These are phyloP conservation scores for Panellus pusillus DNA, from an alignment of 768 basidiomycete species.

Conservation along the genomic window DNA sequence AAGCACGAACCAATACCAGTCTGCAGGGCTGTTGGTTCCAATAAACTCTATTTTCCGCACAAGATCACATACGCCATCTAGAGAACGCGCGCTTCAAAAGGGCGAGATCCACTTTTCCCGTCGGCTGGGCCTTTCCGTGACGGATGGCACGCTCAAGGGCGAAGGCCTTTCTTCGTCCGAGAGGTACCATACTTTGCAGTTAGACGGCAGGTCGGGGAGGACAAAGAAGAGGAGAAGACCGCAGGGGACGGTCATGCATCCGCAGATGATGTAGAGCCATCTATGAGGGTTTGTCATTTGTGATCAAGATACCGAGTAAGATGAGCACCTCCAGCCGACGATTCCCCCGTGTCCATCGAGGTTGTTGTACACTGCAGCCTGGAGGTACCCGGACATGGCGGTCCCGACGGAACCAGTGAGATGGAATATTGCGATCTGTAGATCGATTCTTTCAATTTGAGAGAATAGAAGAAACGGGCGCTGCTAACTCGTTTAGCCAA, in stretches of 20 bases:
- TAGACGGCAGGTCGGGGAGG: slow-evolving; percentile 27
- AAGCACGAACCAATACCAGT: slow-evolving; percentile 27
- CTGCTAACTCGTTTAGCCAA: slow-evolving; percentile 23
- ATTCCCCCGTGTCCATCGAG: slow-evolving; percentile 24
- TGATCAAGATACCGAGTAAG: neutral
- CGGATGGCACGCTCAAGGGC: slow-evolving; percentile 23
- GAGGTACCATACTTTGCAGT: slow-evolving; percentile 27
- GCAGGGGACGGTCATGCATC: slow-evolving; percentile 28
- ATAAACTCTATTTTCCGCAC: neutral
- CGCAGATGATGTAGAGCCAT: slow-evolving; percentile 29
- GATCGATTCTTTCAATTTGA: too few species aligned
- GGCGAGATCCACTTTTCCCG: slow-evolving; percentile 21
- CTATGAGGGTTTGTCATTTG: neutral
- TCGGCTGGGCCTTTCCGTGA: slow-evolving; percentile 23
- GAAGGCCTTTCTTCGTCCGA: slow-evolving; percentile 24
- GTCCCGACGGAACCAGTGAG: slow-evolving; percentile 26
- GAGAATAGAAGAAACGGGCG: neutral
- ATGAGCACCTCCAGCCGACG: slow-evolving; percentile 26
- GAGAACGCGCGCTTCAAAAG: slow-evolving; percentile 24
- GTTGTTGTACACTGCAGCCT: slow-evolving; percentile 26
- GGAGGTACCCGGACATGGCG: slow-evolving; percentile 27
- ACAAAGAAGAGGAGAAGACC: slow-evolving; percentile 23
- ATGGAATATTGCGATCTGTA: slow-evolving; percentile 26
- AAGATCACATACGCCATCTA: slow-evolving; percentile 21
- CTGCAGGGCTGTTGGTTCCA: neutral